phyloP scores from a whole-genome alignment of 164 flowering plant genomes.

The Akebia trifoliata region DNA sequence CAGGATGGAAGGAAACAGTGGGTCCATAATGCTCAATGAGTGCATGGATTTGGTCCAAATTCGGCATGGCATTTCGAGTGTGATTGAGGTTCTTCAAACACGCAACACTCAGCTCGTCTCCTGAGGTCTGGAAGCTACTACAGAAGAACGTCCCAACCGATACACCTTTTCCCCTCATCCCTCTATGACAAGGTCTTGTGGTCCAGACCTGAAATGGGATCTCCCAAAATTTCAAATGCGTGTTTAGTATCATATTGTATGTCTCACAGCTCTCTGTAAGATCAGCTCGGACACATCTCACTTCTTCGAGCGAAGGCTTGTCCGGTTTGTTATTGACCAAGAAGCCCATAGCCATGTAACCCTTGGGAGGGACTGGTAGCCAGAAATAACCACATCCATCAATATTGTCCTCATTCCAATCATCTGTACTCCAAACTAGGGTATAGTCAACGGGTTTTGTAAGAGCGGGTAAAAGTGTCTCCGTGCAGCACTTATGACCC shows the following conservation, averaged over 20 bases:
- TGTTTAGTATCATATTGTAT: conserved; percentile 30
- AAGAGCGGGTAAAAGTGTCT: conserved; percentile 36
- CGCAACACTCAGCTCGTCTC: conserved; percentile 37
- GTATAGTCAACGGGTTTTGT: conserved; percentile 50
- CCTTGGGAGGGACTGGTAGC: conserved; percentile 80
- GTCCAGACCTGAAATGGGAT: conserved; percentile 53
- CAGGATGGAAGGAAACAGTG: conserved; percentile 73
- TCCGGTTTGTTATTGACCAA: conserved; percentile 55
- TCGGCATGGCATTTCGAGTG: conserved; percentile 68
- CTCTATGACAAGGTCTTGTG: conserved; percentile 60
- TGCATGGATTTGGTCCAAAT: conserved; percentile 69
- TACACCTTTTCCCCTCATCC: conserved; percentile 60
- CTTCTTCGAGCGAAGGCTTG: conserved; percentile 58
- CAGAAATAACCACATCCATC: conserved; percentile 62
- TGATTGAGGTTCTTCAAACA: conserved; percentile 66
- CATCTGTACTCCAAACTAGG: conserved; percentile 66
- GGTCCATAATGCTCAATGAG: conserved; percentile 81
- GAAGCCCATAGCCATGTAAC: conserved; percentile 70
- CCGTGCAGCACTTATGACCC: neutral
- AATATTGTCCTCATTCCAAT: conserved; percentile 34
- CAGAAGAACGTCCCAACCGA: conserved; percentile 78
- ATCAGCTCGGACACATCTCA: conserved; percentile 77
- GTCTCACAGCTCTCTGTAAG: conserved; percentile 69
- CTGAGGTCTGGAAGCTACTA: conserved; percentile 26
- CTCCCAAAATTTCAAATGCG: conserved; percentile 17